phyloP scores from a whole-genome alignment of 345 rosid species.

The Melaleuca quinquenervia region DNA sequence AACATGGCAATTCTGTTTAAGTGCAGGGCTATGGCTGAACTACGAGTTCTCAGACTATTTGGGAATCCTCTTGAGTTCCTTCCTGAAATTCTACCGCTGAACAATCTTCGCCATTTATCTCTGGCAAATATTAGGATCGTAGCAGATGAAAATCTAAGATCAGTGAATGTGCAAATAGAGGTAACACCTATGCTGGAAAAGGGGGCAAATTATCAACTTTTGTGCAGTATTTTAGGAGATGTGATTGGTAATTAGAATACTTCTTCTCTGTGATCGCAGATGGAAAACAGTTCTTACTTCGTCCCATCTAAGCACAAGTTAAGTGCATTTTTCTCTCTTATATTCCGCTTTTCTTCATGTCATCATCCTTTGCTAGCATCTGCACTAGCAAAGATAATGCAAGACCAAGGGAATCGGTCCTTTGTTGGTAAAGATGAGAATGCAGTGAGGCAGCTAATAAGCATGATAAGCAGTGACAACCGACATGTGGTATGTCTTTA shows the following conservation, averaged over 20 bases:
- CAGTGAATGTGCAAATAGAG: constrained; percentile 86
- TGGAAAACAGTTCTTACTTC: constrained; percentile 88
- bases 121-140: constrained; percentile 87
- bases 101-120: constrained; percentile 84
- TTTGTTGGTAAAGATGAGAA: constrained; percentile 98
- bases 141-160: constrained; percentile 88
- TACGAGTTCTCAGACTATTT: constrained; percentile 77
- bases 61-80: constrained; percentile 97
- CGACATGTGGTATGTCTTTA: constrained; percentile 69
- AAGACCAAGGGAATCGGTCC: constrained; percentile 82
- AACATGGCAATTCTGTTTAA: constrained; percentile 27
- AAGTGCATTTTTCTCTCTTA: constrained; percentile 95
- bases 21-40: constrained; percentile 85
- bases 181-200: constrained; percentile 17
- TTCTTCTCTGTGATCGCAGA: constrained; percentile 35
- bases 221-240: background rate
- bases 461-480: constrained; percentile 96
- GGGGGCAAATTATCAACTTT: background rate
- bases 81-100: constrained; percentile 89
- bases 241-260: constrained; percentile 3
- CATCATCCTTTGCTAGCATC: constrained; percentile 98
- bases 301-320: constrained; percentile 91
- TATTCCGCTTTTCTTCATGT: constrained; percentile 97
- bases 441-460: constrained; percentile 96
- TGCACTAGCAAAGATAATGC: constrained; percentile 92